These are phyloP conservation scores for Aspergillus neoniger DNA, from an alignment of 2,329 filamentous ascomycete genomes.

Conservation along the genomic window DNA sequence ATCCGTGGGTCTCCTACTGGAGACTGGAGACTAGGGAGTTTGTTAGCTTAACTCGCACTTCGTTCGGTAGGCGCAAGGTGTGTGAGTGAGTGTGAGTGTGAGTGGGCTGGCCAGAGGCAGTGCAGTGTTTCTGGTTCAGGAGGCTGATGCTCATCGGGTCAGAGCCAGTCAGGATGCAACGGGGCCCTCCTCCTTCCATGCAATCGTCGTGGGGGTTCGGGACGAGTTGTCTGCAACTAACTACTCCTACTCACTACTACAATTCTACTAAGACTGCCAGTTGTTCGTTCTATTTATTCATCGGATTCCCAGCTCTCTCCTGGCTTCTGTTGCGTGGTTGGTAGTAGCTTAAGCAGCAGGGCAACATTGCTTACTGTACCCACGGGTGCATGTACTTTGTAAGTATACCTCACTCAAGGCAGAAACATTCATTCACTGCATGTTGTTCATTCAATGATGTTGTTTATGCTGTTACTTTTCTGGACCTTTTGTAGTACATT, in stretches of 20 bases:
- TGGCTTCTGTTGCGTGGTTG: too few species aligned
- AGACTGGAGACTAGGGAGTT: too few species aligned
- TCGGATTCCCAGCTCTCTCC: not conserved
- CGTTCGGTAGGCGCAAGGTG: not conserved
- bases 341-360: too few species aligned
- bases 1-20: too few species aligned
- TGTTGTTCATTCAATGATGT: not conserved
- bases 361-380: not conserved
- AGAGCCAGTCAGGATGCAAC: not conserved
- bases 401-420: not conserved
- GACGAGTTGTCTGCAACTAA: not conserved
- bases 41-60: not conserved
- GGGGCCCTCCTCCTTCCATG: not conserved
- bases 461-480: not conserved
- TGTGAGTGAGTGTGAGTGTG: not conserved
- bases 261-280: not conserved
- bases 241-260: not conserved
- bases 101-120: constrained; percentile 4
- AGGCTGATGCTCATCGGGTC: not conserved
- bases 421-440: not conserved
- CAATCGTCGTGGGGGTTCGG: constrained; percentile 1
- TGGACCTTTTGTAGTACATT: not conserved
- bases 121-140: constrained; percentile 2
- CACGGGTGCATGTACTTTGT: not conserved
- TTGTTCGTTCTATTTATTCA: not conserved